A percentile compares a stretch with the other conserved stretches of the same genome.
Evolutionary conservation across 2,329 filamentous ascomycete species (phyloP).

Genomic region (Paraphaeosphaeria sporulosa): DNA sequence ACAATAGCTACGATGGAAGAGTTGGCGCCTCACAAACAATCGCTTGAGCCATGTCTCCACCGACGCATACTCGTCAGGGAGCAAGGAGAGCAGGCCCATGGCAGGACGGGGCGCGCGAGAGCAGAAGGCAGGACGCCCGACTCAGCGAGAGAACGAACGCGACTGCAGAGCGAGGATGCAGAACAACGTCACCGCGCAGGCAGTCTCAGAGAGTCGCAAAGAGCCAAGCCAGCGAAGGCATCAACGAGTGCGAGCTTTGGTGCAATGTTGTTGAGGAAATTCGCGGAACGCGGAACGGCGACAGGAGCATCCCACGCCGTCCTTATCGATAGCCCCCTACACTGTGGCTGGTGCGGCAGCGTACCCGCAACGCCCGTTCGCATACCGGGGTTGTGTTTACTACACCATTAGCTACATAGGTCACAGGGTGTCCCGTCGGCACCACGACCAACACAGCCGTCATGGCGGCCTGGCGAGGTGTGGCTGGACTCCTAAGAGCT

Average conservation of each 20-base stretch:
- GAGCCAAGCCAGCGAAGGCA: background rate
- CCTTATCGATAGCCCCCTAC: background rate
- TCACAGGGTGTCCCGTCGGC: background rate
- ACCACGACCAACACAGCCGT: background rate
- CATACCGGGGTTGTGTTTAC: too few relatives aligned
- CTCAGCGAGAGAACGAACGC: background rate
- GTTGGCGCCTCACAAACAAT: slow-evolving; percentile 62
- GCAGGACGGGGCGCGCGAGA: slow-evolving; percentile 1
- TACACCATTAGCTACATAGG: too few relatives aligned
- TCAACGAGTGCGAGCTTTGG: background rate
- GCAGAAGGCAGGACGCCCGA: background rate
- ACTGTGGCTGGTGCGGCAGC: too few relatives aligned
- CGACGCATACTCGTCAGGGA: slow-evolving; percentile 64
- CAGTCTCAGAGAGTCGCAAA: background rate
- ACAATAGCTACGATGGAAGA: slow-evolving; percentile 25
- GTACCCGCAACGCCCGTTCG: too few relatives aligned
- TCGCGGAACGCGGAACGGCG: background rate
- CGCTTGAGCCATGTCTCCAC: slow-evolving; percentile 70
- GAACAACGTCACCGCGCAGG: background rate
- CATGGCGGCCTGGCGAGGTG: background rate
- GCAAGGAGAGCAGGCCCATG: slow-evolving; percentile 72
- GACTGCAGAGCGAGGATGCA: background rate
- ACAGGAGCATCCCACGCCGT: background rate
- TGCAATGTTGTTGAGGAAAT: slow-evolving; percentile 5
- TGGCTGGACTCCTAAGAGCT: slow-evolving; percentile 5